Evolutionary conservation across 2,329 filamentous ascomycete genomes (phyloP), one percentile per base, ranked within the genome.

Genomic region (Endoconidiophora laricicola): DNA sequence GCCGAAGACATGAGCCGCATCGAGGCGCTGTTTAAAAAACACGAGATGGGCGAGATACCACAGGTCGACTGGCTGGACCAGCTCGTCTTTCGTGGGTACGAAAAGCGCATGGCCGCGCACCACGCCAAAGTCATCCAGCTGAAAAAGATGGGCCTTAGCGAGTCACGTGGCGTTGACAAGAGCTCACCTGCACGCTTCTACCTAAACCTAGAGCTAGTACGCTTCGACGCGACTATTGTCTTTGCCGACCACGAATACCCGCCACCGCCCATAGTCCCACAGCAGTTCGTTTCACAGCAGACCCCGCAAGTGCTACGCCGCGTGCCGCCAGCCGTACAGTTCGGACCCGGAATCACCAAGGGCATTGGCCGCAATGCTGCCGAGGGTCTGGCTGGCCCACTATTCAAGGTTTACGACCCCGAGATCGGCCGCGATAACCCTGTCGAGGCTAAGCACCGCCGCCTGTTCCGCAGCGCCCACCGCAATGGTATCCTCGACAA

Each of bases 41-140:
- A 96, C 60, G 93, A 98, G 61, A 93, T 95, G 83, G 88, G 87
- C 16, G 91, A 98, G 62, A 90, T 98, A 23, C 80, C 86, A 0
- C 78, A 87, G 14, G 83, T 94, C 44, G 86, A 93, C 58, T 98
- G 91, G 93, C 74, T 98, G 41, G 91, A 98, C 62, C 85, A 91
- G 59, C 74, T 96, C 58, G 88, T 95, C 2, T 98, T 94, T 62
- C 80, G 90, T 39, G 83, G 83, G 47, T 81, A 94, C 53, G 90
- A 94, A 66, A 91, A 84, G 65, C 51, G 52, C 26, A 52, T 53
- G 40, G 49, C 52, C 73, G 79, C 52, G 77, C 53, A 44, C 42
- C 49, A 44, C 40, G 53, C 40, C n/a, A 54, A 52, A 33, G 44
- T 53, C 26, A 48, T 49, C 63, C 62, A 48, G 56, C 68, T 6